phyloP scores from a whole-genome alignment of 1,284 basidiomycete genomes.

The Cryptococcus wingfieldii region DNA sequence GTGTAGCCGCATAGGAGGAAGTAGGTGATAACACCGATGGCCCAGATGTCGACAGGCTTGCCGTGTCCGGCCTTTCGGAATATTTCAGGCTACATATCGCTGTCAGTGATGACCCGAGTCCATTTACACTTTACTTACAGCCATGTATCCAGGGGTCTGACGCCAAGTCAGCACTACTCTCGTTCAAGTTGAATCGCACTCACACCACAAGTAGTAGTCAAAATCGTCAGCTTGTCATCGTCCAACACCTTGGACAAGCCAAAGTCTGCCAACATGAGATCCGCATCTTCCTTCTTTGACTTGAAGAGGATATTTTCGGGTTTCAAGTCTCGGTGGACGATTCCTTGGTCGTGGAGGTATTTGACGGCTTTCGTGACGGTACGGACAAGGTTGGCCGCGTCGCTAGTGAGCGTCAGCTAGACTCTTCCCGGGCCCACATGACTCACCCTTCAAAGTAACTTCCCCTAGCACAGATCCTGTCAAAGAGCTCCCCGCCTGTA shows the following conservation, averaged over 20 bases:
- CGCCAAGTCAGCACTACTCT: not conserved
- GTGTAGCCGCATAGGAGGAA: constrained; percentile 94
- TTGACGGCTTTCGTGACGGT: constrained; percentile 83
- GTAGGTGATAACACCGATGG: constrained; percentile 93
- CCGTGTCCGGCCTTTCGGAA: constrained; percentile 94
- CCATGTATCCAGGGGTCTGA: constrained; percentile 68
- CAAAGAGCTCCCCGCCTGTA: constrained; percentile 96
- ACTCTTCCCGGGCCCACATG: not conserved
- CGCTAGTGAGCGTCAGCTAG: constrained; percentile 52
- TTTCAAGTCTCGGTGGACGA: constrained; percentile 97
- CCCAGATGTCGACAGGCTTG: constrained; percentile 95
- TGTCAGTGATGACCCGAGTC: constrained; percentile 1
- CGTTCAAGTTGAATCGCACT: constrained; percentile 6
- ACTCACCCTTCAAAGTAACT: constrained; percentile 89
- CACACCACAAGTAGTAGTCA: constrained; percentile 89
- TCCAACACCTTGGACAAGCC: constrained; percentile 76
- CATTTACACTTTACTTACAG: constrained; percentile 44
- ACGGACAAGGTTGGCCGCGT: constrained; percentile 83
- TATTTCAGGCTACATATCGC: constrained; percentile 67
- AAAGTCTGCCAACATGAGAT: constrained; percentile 97
- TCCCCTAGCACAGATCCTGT: constrained; percentile 95
- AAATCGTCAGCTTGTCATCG: constrained; percentile 76
- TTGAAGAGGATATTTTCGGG: constrained; percentile 97
- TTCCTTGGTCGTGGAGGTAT: constrained; percentile 87
- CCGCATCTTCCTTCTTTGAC: constrained; percentile 80